A percentile compares a stretch with the other conserved stretches of the same genome.
Evolutionary conservation across 2,329 filamentous ascomycete species (phyloP).

Genomic region (Ploettnerulaceae sp.): DNA sequence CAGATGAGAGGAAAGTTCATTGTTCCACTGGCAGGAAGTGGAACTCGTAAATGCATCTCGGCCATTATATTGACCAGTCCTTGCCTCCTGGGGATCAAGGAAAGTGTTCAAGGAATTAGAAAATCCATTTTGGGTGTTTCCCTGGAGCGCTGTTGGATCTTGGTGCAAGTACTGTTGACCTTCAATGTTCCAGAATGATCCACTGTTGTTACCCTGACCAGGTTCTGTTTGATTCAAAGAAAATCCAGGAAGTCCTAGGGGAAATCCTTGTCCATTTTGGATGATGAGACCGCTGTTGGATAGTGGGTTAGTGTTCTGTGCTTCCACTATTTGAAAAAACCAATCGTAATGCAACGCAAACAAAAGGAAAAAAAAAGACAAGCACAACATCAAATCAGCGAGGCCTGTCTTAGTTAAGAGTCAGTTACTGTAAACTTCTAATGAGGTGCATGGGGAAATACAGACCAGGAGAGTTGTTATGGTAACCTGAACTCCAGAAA

Average conservation of each 20-base stretch:
- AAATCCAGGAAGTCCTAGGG: constrained; percentile 29
- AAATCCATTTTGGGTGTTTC: constrained; percentile 29
- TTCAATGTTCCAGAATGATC: constrained; percentile 32
- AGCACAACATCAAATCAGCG: constrained; percentile 18
- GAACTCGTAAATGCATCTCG: constrained; percentile 20
- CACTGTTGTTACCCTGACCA: constrained; percentile 32
- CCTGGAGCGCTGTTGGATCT: constrained; percentile 23
- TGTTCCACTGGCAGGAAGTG: constrained; percentile 25
- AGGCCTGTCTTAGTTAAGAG: constrained; percentile 13
- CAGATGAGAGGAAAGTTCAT: constrained; percentile 23
- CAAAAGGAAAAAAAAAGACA: constrained; percentile 17
- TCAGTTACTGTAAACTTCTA: constrained; percentile 5
- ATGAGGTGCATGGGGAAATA: constrained; percentile 9
- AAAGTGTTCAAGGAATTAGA: constrained; percentile 27
- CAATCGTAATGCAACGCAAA: constrained; percentile 16
- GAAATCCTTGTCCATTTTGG: constrained; percentile 23
- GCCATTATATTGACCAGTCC: constrained; percentile 19
- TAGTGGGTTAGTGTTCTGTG: constrained; percentile 34
- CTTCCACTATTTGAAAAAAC: constrained; percentile 23
- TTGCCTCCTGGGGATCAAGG: constrained; percentile 22
- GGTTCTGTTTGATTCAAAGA: constrained; percentile 34
- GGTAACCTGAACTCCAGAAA: not conserved
- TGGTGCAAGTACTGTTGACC: constrained; percentile 34
- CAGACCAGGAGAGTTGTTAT: constrained; percentile 21
- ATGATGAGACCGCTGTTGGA: constrained; percentile 30